phyloP scores from a whole-genome alignment of 2,329 filamentous ascomycete genomes.

The Lizonia empirigonia region DNA sequence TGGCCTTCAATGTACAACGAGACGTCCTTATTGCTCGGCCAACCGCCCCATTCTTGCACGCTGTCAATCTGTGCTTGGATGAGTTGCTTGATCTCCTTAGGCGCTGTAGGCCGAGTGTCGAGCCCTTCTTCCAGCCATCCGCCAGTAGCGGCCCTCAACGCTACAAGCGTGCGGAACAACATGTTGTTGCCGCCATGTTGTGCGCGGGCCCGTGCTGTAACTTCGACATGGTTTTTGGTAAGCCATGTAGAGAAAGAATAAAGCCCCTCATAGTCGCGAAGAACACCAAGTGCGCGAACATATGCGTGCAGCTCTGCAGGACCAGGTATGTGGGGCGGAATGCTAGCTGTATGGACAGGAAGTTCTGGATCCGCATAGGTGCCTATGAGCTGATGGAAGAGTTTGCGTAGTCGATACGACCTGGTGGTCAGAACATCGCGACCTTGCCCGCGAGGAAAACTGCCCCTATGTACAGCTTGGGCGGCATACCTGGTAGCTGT shows the following conservation, averaged over 20 bases:
- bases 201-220: conserved; percentile 36
- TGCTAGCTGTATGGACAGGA: background rate
- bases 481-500: conserved; percentile 38
- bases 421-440: conserved; percentile 23
- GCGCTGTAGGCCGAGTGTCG: conserved; percentile 18
- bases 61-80: conserved; percentile 42
- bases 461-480: conserved; percentile 23
- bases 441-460: conserved; percentile 14
- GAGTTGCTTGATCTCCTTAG: conserved; percentile 40
- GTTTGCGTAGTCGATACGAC: conserved; percentile 28
- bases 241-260: conserved; percentile 65
- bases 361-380: conserved; percentile 21
- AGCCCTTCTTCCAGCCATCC: conserved; percentile 27
- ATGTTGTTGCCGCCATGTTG: conserved; percentile 30
- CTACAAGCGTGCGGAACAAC: conserved; percentile 47
- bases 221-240: conserved; percentile 31
- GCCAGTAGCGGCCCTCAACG: conserved; percentile 51
- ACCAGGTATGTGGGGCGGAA: conserved; percentile 53
- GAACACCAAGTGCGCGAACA: conserved; percentile 65
- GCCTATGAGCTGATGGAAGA: conserved; percentile 36
- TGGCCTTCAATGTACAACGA: conserved; percentile 37
- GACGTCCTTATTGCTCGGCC: conserved; percentile 52
- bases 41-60: conserved; percentile 51
- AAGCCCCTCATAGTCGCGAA: conserved; percentile 66
- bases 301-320: conserved; percentile 62